Conservation (phyloP, 805 yeast species). For the Torulaspora microellipsoides region DNA sequence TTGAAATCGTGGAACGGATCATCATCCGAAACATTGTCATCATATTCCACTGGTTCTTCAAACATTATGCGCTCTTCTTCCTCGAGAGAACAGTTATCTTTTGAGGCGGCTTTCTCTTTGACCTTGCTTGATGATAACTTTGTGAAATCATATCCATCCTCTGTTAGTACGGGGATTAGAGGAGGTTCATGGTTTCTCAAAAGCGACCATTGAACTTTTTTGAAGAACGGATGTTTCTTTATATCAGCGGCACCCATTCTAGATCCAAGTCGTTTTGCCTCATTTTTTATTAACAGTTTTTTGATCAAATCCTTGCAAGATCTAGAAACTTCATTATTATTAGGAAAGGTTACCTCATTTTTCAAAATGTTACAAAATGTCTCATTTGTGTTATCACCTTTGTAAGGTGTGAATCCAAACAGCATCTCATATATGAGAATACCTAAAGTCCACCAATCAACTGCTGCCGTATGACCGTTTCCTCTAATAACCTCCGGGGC, state of each 20-base stretch:
- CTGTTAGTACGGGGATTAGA: constrained; percentile 76
- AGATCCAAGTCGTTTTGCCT: constrained; percentile 82
- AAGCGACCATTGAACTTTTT: constrained; percentile 91
- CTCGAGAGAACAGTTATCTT: constrained; percentile 11
- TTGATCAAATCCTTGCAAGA: constrained; percentile 74
- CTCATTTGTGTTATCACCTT: constrained; percentile 81
- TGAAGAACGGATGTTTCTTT: constrained; percentile 87
- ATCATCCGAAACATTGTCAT: constrained; percentile 36
- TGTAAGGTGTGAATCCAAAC: constrained; percentile 93
- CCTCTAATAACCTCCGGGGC: constrained; percentile 98
- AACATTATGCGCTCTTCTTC: constrained; percentile 30
- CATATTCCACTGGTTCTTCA: constrained; percentile 33
- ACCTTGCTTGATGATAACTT: constrained; percentile 29
- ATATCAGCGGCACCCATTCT: constrained; percentile 93
- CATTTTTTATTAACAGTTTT: constrained; percentile 84
- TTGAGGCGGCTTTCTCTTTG: constrained; percentile 23
- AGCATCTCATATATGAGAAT: constrained; percentile 91
- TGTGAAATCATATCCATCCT: constrained; percentile 48
- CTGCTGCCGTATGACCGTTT: constrained; percentile 95
- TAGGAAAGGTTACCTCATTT: constrained; percentile 77
- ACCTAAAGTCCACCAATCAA: constrained; percentile 99
- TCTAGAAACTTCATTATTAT: constrained; percentile 60
- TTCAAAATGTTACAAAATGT: constrained; percentile 87
- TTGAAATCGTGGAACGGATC: constrained; percentile 86
- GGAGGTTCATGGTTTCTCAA: constrained; percentile 93